phyloP scores from a whole-genome alignment of 140 eudicot species.

The Oenanthe javanica region DNA sequence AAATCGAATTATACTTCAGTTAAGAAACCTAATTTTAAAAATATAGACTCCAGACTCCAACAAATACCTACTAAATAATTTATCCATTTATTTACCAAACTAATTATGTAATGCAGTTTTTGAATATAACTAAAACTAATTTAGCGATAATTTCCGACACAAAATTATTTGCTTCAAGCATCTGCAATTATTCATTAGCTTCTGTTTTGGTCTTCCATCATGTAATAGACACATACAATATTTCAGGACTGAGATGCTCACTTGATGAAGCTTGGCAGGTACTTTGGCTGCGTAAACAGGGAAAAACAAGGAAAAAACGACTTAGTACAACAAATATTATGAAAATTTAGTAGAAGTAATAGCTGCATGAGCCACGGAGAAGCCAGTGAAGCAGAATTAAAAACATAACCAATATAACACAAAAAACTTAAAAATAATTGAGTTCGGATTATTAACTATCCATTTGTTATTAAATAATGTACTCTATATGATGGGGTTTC shows the following conservation, averaged over 20 bases:
- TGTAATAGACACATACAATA: not conserved
- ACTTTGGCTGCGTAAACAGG: slow-evolving; percentile 69
- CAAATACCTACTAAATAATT: not conserved
- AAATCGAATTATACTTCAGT: not conserved
- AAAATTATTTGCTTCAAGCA: not conserved
- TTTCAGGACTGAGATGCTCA: slow-evolving; percentile 27
- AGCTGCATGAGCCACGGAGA: not conserved
- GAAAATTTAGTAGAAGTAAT: not conserved
- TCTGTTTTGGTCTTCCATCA: not conserved
- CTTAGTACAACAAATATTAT: slow-evolving; percentile 5
- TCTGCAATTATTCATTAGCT: not conserved
- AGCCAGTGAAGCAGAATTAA: not conserved
- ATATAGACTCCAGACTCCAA: not conserved
- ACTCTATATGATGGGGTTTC: not conserved
- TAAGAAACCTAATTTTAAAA: not conserved
- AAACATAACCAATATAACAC: not conserved
- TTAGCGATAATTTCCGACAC: not conserved
- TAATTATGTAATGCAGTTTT: not conserved
- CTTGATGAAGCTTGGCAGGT: slow-evolving; percentile 84
- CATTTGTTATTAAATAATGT: not conserved
- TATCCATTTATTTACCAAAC: not conserved
- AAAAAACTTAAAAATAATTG: not conserved
- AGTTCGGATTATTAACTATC: not conserved
- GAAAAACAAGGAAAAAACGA: slow-evolving; percentile 21
- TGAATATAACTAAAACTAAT: not conserved